Conservation (phyloP, 2,329 filamentous ascomycete species). For the Epichloe scottii region DNA sequence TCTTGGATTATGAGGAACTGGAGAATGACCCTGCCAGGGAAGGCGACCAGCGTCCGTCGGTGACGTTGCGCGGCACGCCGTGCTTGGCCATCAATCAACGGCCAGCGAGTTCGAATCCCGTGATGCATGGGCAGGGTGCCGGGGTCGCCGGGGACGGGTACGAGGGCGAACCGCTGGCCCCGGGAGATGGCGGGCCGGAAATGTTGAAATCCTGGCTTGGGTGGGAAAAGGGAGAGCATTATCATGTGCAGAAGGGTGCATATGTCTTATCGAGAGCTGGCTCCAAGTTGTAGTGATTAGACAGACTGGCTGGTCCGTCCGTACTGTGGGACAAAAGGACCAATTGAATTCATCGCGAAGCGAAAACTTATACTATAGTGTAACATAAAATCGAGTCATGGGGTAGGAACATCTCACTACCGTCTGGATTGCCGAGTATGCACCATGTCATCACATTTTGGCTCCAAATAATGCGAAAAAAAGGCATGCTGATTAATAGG, state of each 20-base stretch:
- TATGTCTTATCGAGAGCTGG: slow-evolving; percentile 33
- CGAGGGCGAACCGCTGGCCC: slow-evolving; percentile 40
- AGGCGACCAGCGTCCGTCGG: slow-evolving; percentile 58
- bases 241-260: slow-evolving; percentile 50
- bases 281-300: slow-evolving; percentile 20
- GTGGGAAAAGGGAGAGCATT: slow-evolving; percentile 62
- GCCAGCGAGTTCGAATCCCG: slow-evolving; percentile 17
- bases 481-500: neutral
- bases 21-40: slow-evolving; percentile 37
- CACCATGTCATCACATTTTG: no score
- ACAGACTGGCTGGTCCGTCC: no score
- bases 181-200: slow-evolving; percentile 62
- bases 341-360: neutral
- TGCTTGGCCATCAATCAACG: slow-evolving; percentile 46
- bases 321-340: neutral
- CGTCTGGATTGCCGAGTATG: no score
- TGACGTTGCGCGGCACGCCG: slow-evolving; percentile 59
- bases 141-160: slow-evolving; percentile 60
- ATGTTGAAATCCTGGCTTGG: slow-evolving; percentile 61
- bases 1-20: slow-evolving; percentile 64
- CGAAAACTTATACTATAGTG: neutral
- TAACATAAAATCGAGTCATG: neutral
- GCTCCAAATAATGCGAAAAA: no score
- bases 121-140: slow-evolving; percentile 46
- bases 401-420: no score